Evolutionary conservation across 2,329 filamentous ascomycete genomes (phyloP), one percentile per base, ranked within the genome.

Genomic region (Epichloe sp.): DNA sequence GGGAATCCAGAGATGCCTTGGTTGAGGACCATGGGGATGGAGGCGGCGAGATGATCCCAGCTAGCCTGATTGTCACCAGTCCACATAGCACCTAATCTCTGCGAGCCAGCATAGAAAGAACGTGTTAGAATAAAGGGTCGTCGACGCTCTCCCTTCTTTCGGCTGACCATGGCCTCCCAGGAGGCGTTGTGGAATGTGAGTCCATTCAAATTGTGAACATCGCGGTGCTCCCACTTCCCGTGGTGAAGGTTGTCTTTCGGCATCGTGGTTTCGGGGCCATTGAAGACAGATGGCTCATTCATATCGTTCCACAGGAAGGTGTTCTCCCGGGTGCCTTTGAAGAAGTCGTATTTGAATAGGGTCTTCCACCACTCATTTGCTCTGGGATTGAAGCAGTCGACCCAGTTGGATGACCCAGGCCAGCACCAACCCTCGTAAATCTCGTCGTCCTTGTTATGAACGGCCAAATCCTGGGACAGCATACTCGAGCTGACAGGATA

Each of bases 271-370:
- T 98, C 93, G 0, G 93, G 93, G 0, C 93, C 93, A 65, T 97
- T 97, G 74, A 98, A 98, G 2, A 98, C 93, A 0, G 93, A 97
- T 0, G 93, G 93, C 71, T 98, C 93, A 64, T 96, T 97, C 93
- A 98, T 98, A 66, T 98, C 93, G 66, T 98, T 98, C 93, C 93
- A 98, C 60, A 98, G 81, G 68, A 88, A 96, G 0, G 88, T 84
- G 66, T 97, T 98, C 56, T 83, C 76, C 59, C 84, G 77, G 1
- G 88, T 88, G 46, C 89, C 90, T 67, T 88, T 87, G 76, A 96
- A 98, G 41, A 72, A 78, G 63, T 88, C 82, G 58, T 94, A 97
- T 61, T 86, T 84, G 77, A 95, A 97, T 11, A 97, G 77, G 3
- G 76, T 71, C 58, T 82, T 85, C 91, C 93, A 98, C 93, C 93